Percentiles rank a stretch among this genome's conserved stretches.
Evolutionary conservation across 2,329 filamentous ascomycete genomes (phyloP).

Genomic region (Fusarium illudens): DNA sequence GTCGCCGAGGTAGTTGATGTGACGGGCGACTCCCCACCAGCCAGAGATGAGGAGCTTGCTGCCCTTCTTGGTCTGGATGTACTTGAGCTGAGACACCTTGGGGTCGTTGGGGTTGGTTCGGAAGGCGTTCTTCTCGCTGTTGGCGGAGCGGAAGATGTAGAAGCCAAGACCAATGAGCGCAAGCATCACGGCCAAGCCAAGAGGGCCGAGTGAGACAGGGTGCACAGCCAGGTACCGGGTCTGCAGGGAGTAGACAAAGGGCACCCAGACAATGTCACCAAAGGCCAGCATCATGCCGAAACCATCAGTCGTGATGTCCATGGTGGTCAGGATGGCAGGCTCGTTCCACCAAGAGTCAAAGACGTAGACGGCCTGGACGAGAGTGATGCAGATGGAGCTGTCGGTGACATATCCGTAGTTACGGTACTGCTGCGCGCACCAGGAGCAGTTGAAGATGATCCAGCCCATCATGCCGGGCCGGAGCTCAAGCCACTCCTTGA

Average conservation of each 20-base stretch:
- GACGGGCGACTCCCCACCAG: conserved; percentile 92
- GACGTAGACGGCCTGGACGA: conserved; percentile 83
- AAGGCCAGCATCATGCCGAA: conserved; percentile 97
- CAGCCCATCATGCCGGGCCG: conserved; percentile 92
- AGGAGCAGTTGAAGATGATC: conserved; percentile 85
- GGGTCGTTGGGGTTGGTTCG: conserved; percentile 86
- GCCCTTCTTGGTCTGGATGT: conserved; percentile 84
- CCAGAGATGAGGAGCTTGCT: conserved; percentile 83
- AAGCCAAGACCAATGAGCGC: conserved; percentile 78
- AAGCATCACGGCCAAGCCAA: conserved; percentile 71
- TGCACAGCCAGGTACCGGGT: conserved; percentile 85
- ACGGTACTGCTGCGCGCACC: conserved; percentile 87
- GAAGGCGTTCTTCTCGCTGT: conserved; percentile 95
- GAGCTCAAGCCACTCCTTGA: conserved; percentile 90
- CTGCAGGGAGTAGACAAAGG: conserved; percentile 87
- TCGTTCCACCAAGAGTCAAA: conserved; percentile 90
- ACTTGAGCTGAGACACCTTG: conserved; percentile 79
- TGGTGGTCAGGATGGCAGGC: conserved; percentile 87
- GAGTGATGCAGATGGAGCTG: conserved; percentile 81
- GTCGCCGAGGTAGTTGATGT: conserved; percentile 96
- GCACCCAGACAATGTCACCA: conserved; percentile 92
- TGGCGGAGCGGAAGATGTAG: conserved; percentile 91
- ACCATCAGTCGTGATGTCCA: conserved; percentile 92
- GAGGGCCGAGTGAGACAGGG: conserved; percentile 78
- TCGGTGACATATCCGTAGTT: conserved; percentile 85